Evolutionary conservation across 768 basidiomycete genomes (phyloP), one percentile per base, ranked within the genome.

Genomic region (Phallus indusiatus): DNA sequence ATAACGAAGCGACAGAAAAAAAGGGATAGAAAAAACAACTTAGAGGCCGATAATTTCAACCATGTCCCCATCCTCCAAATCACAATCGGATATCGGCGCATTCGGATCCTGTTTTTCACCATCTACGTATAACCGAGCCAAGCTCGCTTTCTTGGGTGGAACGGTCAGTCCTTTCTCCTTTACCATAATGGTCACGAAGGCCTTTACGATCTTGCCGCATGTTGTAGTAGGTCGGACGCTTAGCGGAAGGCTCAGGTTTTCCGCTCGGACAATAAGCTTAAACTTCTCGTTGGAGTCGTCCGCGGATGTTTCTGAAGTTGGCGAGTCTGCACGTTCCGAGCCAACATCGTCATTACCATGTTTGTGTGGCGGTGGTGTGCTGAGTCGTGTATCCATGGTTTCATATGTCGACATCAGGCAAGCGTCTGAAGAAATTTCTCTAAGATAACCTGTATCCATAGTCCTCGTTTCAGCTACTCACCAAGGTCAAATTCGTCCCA

Each of bases 51-150:
- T 77, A 37, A 91, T 80, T 59, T 92, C 89, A 18, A 91, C 80
- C 73, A 83, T 67, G 69, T 92, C 89, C 0, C 88, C 89, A 62
- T 92, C 88, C 63, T 90, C 89, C 61, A 90, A 64, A 60, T 87
- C 88, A 18, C 79, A 78, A 14, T 81, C 80, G 11, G 84, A 78
- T 59, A 92, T 89, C 61, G 78, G 78, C 6, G 74, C 70, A 20
- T 78, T 73, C 36, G 81, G 74, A n/a, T 75, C 74, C 75, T 88
- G 76, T 66, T 75, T 82, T 46, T 89, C 86, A 7, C 89, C 89
- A 64, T 92, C 89, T 21, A 91, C 42, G 87, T 86, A 9, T 88
- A 89, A 64, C 90, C 89, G 33, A 90, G 72, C 64, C 74, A 75
- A 37, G 90, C 65, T 47, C 68, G 72, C 8, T 83, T 84, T 20